Conservation (phyloP, 352 stramenopile species). For the Phytophthora rubi region DNA sequence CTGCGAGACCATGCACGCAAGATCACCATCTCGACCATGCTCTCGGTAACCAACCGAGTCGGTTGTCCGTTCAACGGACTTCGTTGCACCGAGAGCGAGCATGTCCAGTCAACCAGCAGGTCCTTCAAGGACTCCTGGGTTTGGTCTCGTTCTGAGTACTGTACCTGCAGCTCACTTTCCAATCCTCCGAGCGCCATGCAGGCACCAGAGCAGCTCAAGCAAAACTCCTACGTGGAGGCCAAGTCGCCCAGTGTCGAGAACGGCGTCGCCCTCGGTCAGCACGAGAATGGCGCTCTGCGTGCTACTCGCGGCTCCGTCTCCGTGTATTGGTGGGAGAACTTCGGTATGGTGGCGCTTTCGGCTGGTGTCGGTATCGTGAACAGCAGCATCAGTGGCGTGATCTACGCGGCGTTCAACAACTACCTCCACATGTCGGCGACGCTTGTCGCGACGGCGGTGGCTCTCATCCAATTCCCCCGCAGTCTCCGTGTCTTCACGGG, state of each 20-base stretch:
- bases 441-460: constrained; percentile 52
- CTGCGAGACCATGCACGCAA: constrained; percentile 6
- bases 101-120: constrained; percentile 29
- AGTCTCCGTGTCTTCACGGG: constrained; percentile 68
- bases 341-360: constrained; percentile 56
- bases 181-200: constrained; percentile 30
- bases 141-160: not conserved
- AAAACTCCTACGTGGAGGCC: constrained; percentile 35
- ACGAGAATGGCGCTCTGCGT: constrained; percentile 47
- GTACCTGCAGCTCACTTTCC: constrained; percentile 23
- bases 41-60: no score
- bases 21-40: constrained; percentile 28
- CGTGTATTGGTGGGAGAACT: constrained; percentile 50
- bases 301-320: constrained; percentile 41
- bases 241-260: constrained; percentile 41
- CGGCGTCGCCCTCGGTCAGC: constrained; percentile 10
- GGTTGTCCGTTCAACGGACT: constrained; percentile 16
- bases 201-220: constrained; percentile 38
- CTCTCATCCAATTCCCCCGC: constrained; percentile 58
- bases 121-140: not conserved
- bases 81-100: constrained; percentile 29
- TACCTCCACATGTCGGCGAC: constrained; percentile 70
- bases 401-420: constrained; percentile 69
- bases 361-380: constrained; percentile 56
- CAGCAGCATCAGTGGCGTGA: constrained; percentile 48